A percentile compares a stretch with the other conserved stretches of the same genome.
Conservation (phyloP, 75 land plant species). For the Azolla pinnata region DNA sequence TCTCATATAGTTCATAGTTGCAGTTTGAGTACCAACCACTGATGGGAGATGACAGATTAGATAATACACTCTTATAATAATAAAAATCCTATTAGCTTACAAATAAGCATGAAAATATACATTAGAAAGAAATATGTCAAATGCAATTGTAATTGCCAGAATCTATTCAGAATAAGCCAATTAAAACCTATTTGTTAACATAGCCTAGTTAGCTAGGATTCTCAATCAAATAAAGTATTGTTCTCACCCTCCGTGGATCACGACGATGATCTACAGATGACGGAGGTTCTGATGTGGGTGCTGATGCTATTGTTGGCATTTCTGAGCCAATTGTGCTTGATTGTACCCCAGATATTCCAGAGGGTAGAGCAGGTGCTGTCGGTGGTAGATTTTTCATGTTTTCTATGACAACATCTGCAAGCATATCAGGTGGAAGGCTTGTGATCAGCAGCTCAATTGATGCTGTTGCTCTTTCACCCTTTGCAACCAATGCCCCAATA, state of each 20-base stretch:
- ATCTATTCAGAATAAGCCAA: no score
- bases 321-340: background rate
- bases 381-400: conserved; percentile 75
- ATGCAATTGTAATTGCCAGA: no score
- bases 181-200: no score
- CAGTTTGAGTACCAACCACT: no score
- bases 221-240: no score
- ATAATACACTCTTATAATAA: background rate
- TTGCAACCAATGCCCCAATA: conserved; percentile 85
- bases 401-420: conserved; percentile 87
- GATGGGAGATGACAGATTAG: background rate
- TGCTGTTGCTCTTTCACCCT: conserved; percentile 74
- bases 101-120: conserved; percentile 9
- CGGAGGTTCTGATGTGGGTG: conserved; percentile 15
- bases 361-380: conserved; percentile 20
- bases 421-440: conserved; percentile 72
- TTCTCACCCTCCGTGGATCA: conserved; percentile 80
- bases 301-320: background rate
- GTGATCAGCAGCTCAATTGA: conserved; percentile 72
- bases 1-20: background rate
- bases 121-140: no score
- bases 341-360: background rate
- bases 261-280: conserved; percentile 48
- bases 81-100: background rate
- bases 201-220: no score